Evolutionary conservation across 176 grass and related monocot species (phyloP), one percentile per base, ranked within the genome.

Genomic region (Eremochloa ophiuroides): DNA sequence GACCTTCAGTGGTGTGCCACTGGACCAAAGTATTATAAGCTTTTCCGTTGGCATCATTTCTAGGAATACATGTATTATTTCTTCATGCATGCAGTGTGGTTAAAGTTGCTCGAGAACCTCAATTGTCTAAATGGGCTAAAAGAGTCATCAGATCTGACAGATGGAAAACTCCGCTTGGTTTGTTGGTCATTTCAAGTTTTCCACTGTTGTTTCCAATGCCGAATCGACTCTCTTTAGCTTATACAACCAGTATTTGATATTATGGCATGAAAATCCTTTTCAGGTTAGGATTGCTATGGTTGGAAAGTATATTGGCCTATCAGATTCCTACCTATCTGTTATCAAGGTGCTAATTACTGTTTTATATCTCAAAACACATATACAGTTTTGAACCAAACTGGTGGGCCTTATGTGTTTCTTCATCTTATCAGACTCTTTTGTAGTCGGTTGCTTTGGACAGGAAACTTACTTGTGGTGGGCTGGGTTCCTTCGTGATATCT

Each of bases 211-310:
- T 46, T 26, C 51, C 12, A 26, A n/a, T 75, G 18, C 13, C 62
- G 20, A 37, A 60, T 69, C 6, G 8, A 12, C 2, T 9, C 25
- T 7, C 11, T 79, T 82, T n/a, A 38, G 15, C 10, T 5, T 30
- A 26, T 81, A 61, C 66, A 70, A 39, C 30, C 2, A 26, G 8
- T 62, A 31, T n/a, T 90, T 72, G 77, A 74, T 14, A 11, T 53
- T 83, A 37, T 73, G 60, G 35, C 60, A 15, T n/a, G n/a, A n/a
- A n/a, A n/a, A n/a, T n/a, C n/a, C n/a, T n/a, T n/a, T n/a, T n/a
- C n/a, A n/a, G n/a, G 95, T 98, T 39, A 94, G 90, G 72, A 97
- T 97, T 87, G 94, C 94, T 23, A 91, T 93, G 86, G 94, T 97
- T 67, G 94, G 94, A 81, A 97, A 97, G 66, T 97, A 97, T 76